These are phyloP conservation scores for Ogataea kodamae DNA, from an alignment of 805 yeast species.

Conservation along the genomic window DNA sequence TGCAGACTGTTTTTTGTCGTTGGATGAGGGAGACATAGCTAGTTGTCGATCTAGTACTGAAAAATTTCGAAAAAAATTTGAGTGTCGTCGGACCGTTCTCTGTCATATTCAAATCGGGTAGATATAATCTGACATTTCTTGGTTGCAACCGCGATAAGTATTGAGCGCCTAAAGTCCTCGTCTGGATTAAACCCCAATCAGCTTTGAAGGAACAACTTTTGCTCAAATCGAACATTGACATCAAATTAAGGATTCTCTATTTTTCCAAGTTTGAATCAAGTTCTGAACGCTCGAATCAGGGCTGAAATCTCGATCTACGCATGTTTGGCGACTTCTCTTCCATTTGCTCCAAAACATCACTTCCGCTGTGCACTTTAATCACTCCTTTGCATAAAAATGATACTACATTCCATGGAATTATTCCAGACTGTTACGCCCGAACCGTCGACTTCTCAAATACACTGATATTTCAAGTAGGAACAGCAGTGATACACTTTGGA, in stretches of 20 bases:
- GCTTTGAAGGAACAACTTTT: too few species aligned
- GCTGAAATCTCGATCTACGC: too few species aligned
- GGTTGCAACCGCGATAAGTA: too few species aligned
- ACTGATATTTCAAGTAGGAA: slow-evolving; percentile 82
- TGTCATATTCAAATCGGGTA: slow-evolving; percentile 5
- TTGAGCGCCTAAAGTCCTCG: too few species aligned
- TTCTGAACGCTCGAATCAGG: slow-evolving; percentile 8
- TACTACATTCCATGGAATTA: slow-evolving; percentile 52
- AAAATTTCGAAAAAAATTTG: slow-evolving; percentile 5
- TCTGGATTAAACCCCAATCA: too few species aligned
- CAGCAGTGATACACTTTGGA: slow-evolving; percentile 79
- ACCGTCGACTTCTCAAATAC: slow-evolving; percentile 88
- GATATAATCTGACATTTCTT: not conserved
- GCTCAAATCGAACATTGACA: too few species aligned
- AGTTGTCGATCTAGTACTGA: slow-evolving; percentile 2
- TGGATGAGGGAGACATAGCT: slow-evolving; percentile 25
- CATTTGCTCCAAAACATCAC: slow-evolving; percentile 64
- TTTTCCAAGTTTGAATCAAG: too few species aligned
- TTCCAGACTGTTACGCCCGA: slow-evolving; percentile 80
- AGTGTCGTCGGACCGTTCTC: too few species aligned
- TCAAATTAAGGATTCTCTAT: too few species aligned
- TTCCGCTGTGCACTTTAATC: slow-evolving; percentile 78
- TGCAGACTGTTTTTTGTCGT: slow-evolving; percentile 84
- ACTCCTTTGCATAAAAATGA: slow-evolving; percentile 40
- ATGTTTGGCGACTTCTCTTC: slow-evolving; percentile 61